Evolutionary conservation across 2,329 filamentous ascomycete species (phyloP).

Genomic region (Sarocladiaceae sp.): DNA sequence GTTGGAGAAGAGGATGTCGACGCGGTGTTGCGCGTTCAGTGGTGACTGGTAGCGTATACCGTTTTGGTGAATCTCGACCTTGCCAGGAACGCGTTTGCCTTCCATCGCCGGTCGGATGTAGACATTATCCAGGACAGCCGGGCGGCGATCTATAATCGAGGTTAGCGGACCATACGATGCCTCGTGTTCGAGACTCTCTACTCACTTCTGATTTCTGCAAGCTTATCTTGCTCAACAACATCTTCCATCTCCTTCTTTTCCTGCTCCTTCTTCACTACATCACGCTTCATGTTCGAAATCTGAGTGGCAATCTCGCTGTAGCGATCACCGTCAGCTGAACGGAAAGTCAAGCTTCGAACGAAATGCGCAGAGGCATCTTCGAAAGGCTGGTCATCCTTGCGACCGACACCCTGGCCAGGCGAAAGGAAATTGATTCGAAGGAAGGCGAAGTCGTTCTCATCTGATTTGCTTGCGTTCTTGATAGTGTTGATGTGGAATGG

Average conservation of each 20-base stretch:
- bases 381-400: conserved; percentile 96
- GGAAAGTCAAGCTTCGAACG: conserved; percentile 88
- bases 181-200: conserved; percentile 15
- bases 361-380: conserved; percentile 96
- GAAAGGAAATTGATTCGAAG: conserved; percentile 96
- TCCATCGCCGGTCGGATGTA: conserved; percentile 94
- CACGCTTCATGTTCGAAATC: conserved; percentile 94
- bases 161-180: conserved; percentile 9
- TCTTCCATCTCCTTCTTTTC: conserved; percentile 99
- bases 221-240: conserved; percentile 96
- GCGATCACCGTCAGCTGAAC: conserved; percentile 80
- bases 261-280: conserved; percentile 84
- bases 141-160: conserved; percentile 67
- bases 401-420: conserved; percentile 90
- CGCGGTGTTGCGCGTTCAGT: conserved; percentile 70
- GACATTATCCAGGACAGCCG: conserved; percentile 84
- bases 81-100: conserved; percentile 91
- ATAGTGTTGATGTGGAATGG: conserved; percentile 97
- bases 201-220: conserved; percentile 87
- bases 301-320: conserved; percentile 88
- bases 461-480: conserved; percentile 97
- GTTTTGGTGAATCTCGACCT: conserved; percentile 97
- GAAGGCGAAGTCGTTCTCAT: conserved; percentile 90
- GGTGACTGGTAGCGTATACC: conserved; percentile 92
- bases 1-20: conserved; percentile 96